phyloP scores from a whole-genome alignment of 805 yeast species.

The Nakazawaea ambrosiae region DNA sequence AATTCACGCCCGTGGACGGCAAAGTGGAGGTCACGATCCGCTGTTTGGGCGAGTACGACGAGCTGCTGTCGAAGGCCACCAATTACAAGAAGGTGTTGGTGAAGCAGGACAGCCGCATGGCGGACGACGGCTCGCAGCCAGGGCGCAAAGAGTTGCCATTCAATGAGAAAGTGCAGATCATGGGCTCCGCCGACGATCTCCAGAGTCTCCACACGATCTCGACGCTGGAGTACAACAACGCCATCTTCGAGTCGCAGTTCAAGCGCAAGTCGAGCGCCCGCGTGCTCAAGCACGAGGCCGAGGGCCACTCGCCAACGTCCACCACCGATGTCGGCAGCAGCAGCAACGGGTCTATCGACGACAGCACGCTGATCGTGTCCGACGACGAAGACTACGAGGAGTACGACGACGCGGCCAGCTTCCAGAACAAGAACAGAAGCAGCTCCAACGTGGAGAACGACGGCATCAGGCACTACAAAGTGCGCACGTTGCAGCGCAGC shows the following conservation, averaged over 20 bases:
- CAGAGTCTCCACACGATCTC: slow-evolving; percentile 20
- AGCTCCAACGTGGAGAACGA: slow-evolving; percentile 3
- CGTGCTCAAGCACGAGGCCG: too few relatives aligned
- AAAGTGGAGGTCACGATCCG: slow-evolving; percentile 58
- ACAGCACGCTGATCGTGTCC: background rate
- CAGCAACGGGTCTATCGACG: slow-evolving; percentile 1
- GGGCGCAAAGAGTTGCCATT: background rate
- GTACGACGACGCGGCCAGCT: background rate
- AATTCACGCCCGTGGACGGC: slow-evolving; percentile 90
- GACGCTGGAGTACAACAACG: slow-evolving; percentile 30
- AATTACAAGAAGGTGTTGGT: slow-evolving; percentile 37
- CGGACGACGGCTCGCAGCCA: background rate
- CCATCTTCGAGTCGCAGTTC: slow-evolving; percentile 35
- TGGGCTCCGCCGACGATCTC: slow-evolving; percentile 10
- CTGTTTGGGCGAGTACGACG: slow-evolving; percentile 68
- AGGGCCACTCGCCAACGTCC: slow-evolving; percentile 7
- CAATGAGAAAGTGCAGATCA: background rate
- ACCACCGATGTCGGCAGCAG: slow-evolving; percentile 12
- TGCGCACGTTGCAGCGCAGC: slow-evolving; percentile 23
- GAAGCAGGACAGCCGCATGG: background rate
- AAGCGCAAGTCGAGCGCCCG: slow-evolving; percentile 16
- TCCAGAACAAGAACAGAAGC: background rate
- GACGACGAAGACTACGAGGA: slow-evolving; percentile 1
- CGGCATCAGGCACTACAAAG: slow-evolving; percentile 9
- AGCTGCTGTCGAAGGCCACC: slow-evolving; percentile 31